Evolutionary conservation across 331 rosid species (phyloP), one percentile per base, ranked within the genome.

Genomic region (Quercus phellos): DNA sequence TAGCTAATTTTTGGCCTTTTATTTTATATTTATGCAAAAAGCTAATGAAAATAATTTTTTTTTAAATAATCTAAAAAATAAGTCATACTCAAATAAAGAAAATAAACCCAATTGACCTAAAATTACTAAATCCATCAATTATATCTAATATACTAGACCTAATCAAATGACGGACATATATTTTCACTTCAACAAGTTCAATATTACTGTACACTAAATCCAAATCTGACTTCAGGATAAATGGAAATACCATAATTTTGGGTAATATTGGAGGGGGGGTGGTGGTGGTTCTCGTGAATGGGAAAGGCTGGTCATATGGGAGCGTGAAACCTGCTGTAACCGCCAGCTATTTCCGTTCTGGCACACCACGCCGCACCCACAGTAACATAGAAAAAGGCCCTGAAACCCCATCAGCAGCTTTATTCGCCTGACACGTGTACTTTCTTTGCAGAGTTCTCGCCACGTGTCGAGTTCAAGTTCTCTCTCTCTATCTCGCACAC

Each of bases 271-370:
- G n/a, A 8, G 1, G 7, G 46, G 46, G 11, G 46, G 43, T 38
- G 42, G 43, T 35, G 46, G 12, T 38, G 46, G 46, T 75, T 88
- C 90, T 84, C 84, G 90, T 87, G 91, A 85, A 68, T 51, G 70
- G 19, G 73, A 43, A 58, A 77, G 34, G 81, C 26, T 82, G 76
- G 75, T 54, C 77, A 70, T 75, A 53, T 64, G 76, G 84, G 87
- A 55, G 82, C 78, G 82, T 78, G 73, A 73, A 83, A 72, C 83
- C 86, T 81, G 79, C 80, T 79, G 76, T 90, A 92, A 92, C 97
- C 84, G 93, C 88, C 90, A 88, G 95, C 92, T 92, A 84, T 82
- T 75, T 58, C 84, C 77, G 67, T 82, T 81, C 92, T 87, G 92
- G 82, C 88, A 82, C 86, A 83, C 81, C 87, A 87, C 26, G 7